phyloP scores from a whole-genome alignment of 2,329 filamentous ascomycete species.

The Xylariaceae sp. region DNA sequence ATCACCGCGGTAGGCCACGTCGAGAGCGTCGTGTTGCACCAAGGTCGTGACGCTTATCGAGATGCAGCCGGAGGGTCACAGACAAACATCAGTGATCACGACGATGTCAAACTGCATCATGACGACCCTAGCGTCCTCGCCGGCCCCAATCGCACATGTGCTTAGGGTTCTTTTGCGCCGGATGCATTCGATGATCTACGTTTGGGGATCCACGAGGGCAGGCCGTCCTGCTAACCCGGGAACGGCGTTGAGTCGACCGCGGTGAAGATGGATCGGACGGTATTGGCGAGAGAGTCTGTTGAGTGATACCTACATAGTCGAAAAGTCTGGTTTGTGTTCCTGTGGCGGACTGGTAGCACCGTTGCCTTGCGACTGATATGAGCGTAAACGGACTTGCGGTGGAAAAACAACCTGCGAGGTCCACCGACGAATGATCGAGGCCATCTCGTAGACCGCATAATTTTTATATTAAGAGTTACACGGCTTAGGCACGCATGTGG shows the following conservation, averaged over 20 bases:
- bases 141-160: constrained; percentile 2
- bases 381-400: neutral
- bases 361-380: neutral
- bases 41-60: constrained; percentile 8
- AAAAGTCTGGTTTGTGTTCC: neutral
- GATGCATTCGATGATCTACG: neutral
- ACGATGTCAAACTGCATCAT: constrained; percentile 9
- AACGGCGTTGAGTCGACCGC: neutral
- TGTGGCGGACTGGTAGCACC: neutral
- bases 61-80: constrained; percentile 14
- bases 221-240: neutral
- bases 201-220: neutral
- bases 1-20: constrained; percentile 13
- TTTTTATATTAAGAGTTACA: neutral
- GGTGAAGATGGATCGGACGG: neutral
- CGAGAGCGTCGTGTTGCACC: constrained; percentile 6
- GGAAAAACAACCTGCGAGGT: neutral
- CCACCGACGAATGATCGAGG: neutral
- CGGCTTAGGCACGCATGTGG: neutral
- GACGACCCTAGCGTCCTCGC: neutral
- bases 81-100: constrained; percentile 8
- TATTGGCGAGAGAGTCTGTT: too few relatives aligned
- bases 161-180: neutral
- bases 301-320: too few relatives aligned
- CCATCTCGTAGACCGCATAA: neutral